A percentile compares a stretch with the other conserved stretches of the same genome.
Evolutionary conservation across 805 yeast genomes (phyloP).

Genomic region (Candida sonorensis): DNA sequence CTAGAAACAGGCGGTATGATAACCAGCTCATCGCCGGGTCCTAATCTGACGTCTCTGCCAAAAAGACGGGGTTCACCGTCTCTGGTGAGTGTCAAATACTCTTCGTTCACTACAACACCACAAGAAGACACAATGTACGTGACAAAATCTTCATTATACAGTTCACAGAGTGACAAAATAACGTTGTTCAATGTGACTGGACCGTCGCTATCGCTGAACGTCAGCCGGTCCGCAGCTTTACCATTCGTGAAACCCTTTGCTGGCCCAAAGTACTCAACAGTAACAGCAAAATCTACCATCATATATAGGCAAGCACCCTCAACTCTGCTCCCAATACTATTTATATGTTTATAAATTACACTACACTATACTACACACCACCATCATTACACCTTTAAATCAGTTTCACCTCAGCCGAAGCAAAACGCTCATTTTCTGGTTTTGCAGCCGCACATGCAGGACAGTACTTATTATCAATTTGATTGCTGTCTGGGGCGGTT

Average conservation of each 20-base stretch:
- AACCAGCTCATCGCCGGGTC: slow-evolving; percentile 17
- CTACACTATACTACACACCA: no score
- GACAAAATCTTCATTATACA: slow-evolving; percentile 15
- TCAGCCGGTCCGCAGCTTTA: slow-evolving; percentile 8
- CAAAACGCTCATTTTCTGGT: no score
- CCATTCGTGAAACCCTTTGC: slow-evolving; percentile 22
- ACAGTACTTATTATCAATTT: no score
- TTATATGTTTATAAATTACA: no score
- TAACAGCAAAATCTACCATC: slow-evolving; percentile 7
- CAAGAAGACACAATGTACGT: slow-evolving; percentile 17
- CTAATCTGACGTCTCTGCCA: slow-evolving; percentile 7
- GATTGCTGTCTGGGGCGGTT: no score
- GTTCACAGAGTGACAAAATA: slow-evolving; percentile 1
- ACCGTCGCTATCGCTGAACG: not conserved
- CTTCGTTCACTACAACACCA: slow-evolving; percentile 23
- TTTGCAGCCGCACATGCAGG: no score
- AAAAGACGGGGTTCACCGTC: not conserved
- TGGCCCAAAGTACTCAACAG: slow-evolving; percentile 27
- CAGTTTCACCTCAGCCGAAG: no score
- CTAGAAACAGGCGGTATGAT: slow-evolving; percentile 28
- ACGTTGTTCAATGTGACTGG: slow-evolving; percentile 4
- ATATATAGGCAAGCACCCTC: no score
- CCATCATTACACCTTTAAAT: no score
- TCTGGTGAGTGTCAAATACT: slow-evolving; percentile 20
- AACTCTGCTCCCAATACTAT: no score